Base-by-base conservation (phyloP, 768 basidiomycete species). In the Nidula microcarpa region DNA sequence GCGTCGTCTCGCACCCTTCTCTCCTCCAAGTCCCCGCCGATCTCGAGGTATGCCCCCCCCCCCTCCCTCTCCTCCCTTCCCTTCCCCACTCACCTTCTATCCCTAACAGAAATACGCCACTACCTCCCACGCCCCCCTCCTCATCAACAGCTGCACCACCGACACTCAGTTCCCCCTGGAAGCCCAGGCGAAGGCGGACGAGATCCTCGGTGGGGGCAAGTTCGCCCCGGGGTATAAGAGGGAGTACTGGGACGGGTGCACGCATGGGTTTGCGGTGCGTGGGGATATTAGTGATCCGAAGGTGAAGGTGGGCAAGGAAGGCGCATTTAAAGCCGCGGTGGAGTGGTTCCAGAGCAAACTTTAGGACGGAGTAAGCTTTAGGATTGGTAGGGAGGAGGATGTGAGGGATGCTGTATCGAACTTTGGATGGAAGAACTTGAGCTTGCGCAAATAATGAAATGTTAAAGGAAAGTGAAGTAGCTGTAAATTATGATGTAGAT, bases 121-220 rank as follows among this genome's bases (percentile, higher is more conserved):
- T 2, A 58, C 48, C 7, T 71, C 83, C 32, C 76, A 76, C 45
- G 75, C 75, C 0, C 84, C 87, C 17, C 72, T 89, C 23, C 74
- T 90, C 37, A 84, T 87, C 69, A 87, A 87, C 72, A 80, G 79
- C 43, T 87, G 86, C 68, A 72, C 77, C 32, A 43, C 62, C 33
- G 84, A 87, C 63, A 1, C 39, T 4, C 65, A 67, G 60, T 89
- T 86, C 74, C 78, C 82, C 5, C 43, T 43, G 0, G 76, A 77
- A 39, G 49, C 70, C 3, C 75, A 78, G 51, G 65, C 60, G 1
- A 55, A 70, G 49, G 81, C 82, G 2, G 82, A 84, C 51, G 60
- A 69, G 48, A 70, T 86, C 39, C 62, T 87, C 10, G 79, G 74
- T 0, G 68, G 68, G 14, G 39, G 39, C 3, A 41, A 41, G 39